phyloP scores from a whole-genome alignment of 2,329 filamentous ascomycete genomes.

The Alternaria hordeiaustralica region DNA sequence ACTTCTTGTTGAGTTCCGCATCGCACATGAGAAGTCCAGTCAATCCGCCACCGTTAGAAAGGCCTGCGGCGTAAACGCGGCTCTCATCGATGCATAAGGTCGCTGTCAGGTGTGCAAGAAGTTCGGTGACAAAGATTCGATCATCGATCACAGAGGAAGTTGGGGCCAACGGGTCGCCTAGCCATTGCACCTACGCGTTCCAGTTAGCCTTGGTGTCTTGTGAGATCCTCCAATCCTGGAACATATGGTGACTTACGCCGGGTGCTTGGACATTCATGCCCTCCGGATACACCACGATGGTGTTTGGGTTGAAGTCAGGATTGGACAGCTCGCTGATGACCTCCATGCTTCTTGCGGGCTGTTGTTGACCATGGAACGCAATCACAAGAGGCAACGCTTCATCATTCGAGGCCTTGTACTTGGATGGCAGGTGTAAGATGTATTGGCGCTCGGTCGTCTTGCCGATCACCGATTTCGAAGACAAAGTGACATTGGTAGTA shows the following conservation, averaged over 20 bases:
- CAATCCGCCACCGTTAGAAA: conserved; percentile 62
- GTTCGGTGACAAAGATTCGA: conserved; percentile 51
- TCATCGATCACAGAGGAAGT: conserved; percentile 48
- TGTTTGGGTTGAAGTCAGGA: conserved; percentile 22
- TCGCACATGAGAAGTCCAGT: conserved; percentile 56
- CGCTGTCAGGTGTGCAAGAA: conserved; percentile 47
- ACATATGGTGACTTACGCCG: conserved; percentile 17
- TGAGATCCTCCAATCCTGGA: background rate
- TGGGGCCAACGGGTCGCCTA: conserved; percentile 49
- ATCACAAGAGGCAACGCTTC: conserved; percentile 24
- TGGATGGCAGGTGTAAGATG: conserved; percentile 23
- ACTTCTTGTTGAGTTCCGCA: conserved; percentile 43
- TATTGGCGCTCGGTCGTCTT: conserved; percentile 22
- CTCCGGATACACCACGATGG: conserved; percentile 30
- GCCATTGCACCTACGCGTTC: conserved; percentile 40
- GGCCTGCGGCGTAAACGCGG: conserved; percentile 55
- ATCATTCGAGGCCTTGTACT: conserved; percentile 19
- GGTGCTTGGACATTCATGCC: conserved; percentile 23
- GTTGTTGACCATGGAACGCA: conserved; percentile 26
- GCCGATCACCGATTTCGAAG: conserved; percentile 22
- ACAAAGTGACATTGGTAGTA: conserved; percentile 26
- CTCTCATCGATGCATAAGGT: conserved; percentile 53
- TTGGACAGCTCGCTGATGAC: conserved; percentile 26
- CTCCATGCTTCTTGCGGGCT: conserved; percentile 30
- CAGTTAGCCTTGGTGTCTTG: background rate